Conservation (phyloP, 192 early-diverging fungal species). For the Haplosporangium gracile region DNA sequence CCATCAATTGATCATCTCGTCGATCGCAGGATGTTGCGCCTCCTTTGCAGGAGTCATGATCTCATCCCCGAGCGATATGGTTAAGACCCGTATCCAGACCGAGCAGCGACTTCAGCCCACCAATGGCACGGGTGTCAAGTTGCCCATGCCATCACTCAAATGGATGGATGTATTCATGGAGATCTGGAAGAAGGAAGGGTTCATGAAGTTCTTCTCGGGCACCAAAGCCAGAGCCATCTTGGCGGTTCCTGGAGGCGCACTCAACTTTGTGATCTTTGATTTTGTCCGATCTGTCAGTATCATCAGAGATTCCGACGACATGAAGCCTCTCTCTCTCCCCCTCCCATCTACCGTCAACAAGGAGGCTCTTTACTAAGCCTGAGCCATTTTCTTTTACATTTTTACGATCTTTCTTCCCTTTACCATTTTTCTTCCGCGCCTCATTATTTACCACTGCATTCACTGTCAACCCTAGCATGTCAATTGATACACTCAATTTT, state of each 20-base stretch:
- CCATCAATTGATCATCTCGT: conserved; percentile 46
- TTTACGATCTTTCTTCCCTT: not conserved
- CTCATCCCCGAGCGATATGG: conserved; percentile 56
- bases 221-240: conserved; percentile 47
- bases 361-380: conserved; percentile 11
- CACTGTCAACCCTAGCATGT: not conserved
- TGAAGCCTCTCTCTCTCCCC: not conserved
- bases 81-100: conserved; percentile 58
- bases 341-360: not conserved
- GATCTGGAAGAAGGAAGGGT: conserved; percentile 54
- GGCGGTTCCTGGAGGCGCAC: conserved; percentile 56
- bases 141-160: conserved; percentile 45
- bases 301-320: conserved; percentile 14
- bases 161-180: conserved; percentile 56
- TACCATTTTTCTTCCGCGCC: not conserved
- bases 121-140: conserved; percentile 35
- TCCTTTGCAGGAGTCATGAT: conserved; percentile 39
- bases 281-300: conserved; percentile 51
- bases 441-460: not conserved
- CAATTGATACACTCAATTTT: not conserved
- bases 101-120: conserved; percentile 47
- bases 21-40: conserved; percentile 43
- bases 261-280: conserved; percentile 62
- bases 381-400: not conserved
- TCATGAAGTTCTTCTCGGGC: conserved; percentile 49